Evolutionary conservation across 176 grass and related monocot species (phyloP), one percentile per base, ranked within the genome.

Genomic region (Lolium rigidum): DNA sequence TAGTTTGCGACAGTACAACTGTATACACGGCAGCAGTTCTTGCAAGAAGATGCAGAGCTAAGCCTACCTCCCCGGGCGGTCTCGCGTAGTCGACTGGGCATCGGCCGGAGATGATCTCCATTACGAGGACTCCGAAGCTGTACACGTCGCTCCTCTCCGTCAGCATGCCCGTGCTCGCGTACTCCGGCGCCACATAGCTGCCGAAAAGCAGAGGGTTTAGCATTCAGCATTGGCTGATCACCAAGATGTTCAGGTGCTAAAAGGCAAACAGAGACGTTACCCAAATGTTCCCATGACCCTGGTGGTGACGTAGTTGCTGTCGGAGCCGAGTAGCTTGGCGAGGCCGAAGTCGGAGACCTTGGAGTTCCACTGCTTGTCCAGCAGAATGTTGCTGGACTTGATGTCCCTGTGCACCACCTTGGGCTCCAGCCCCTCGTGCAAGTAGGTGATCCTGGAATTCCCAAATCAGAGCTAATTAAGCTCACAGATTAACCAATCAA

Each of bases 141-240:
- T 99, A 99, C 55, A 99, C 94, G 70, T 99, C 97, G 56, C 94
- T 99, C 82, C 92, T 81, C 89, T 99, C 97, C 11, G 91, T 99
- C 60, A 99, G 62, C 97, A 99, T 99, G 20, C 97, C 97, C 0
- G 97, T 99, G 71, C 97, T 99, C 13, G 97, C 97, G 61, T 99
- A 99, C 49, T 99, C 97, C 18, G 97, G 97, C 15, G 97, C 97
- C 72, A 99, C 94, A 50, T 99, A 99, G 2, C 97, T 99, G 50
- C 14, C 3, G 24, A 52, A 69, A 57, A 82, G 11, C 68, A 80
- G 65, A 62, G 72, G 58, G 18, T 39, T 64, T 18, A 59, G 11
- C 12, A 22, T 61, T 58, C 58, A 38, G 46, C 5, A 49, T 44
- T 17, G 54, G 17, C 6, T 17, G 54, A 55, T 18, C 17, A 57